These are phyloP conservation scores for Corchorus capsularis DNA, from an alignment of 345 rosid species.

Conservation along the genomic window DNA sequence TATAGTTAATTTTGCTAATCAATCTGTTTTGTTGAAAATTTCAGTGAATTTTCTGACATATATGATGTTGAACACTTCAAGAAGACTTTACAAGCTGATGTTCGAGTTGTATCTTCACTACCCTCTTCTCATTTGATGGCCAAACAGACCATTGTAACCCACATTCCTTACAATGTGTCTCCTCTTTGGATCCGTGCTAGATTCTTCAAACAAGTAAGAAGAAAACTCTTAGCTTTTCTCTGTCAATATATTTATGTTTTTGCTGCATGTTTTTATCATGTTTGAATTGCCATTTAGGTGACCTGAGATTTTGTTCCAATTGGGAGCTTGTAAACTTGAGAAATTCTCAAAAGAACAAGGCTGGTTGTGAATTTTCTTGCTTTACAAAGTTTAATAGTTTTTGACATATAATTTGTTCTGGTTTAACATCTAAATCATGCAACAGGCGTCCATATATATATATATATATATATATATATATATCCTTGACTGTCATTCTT, in stretches of 20 bases:
- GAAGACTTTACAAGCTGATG: constrained; percentile 58
- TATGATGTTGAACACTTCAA: constrained; percentile 70
- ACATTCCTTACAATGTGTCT: constrained; percentile 58
- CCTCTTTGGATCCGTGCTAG: constrained; percentile 75
- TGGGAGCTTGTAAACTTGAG: neutral
- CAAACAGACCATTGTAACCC: constrained; percentile 52
- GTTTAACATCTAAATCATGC: neutral
- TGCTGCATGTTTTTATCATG: neutral
- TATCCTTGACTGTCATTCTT: neutral
- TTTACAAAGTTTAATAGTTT: neutral
- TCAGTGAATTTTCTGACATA: constrained; percentile 69
- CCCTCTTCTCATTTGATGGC: constrained; percentile 71
- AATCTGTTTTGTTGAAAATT: neutral
- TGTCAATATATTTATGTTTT: neutral
- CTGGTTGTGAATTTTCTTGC: neutral
- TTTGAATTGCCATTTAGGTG: neutral
- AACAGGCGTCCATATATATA: neutral
- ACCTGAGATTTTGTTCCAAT: neutral
- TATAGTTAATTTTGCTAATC: neutral
- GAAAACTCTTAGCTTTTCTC: neutral
- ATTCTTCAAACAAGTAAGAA: constrained; percentile 51
- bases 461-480: no score
- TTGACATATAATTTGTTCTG: neutral
- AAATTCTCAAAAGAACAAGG: neutral
- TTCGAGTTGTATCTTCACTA: constrained; percentile 64